Conservation (phyloP, 306 rosid genomes). For the Herpetospermum pedunculosum region DNA sequence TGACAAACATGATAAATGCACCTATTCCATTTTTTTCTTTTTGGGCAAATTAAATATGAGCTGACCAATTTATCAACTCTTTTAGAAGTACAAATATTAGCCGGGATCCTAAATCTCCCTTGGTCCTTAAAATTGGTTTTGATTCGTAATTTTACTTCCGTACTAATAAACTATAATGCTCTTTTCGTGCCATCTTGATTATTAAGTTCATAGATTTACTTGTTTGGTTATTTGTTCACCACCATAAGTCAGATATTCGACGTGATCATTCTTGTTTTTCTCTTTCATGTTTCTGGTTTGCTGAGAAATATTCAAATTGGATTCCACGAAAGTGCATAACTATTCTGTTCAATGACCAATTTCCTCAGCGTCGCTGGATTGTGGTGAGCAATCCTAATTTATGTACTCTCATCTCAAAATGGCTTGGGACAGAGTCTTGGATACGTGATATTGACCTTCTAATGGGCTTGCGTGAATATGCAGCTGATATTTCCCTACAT, state of each 20-base stretch:
- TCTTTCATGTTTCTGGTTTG: neutral
- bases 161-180: neutral
- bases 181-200: neutral
- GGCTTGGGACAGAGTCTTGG: constrained; percentile 80
- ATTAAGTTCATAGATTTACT: neutral
- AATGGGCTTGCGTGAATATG: constrained; percentile 39
- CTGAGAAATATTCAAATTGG: neutral
- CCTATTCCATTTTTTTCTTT: neutral
- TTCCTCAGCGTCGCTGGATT: constrained; percentile 71
- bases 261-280: neutral
- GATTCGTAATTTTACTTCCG: neutral
- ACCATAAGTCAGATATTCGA: neutral
- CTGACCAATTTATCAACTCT: neutral
- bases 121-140: neutral
- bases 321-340: neutral
- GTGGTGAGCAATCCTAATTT: constrained; percentile 69
- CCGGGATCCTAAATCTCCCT: neutral
- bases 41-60: neutral
- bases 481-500: constrained; percentile 34
- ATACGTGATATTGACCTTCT: constrained; percentile 56
- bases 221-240: neutral
- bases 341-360: neutral
- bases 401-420: constrained; percentile 49
- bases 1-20: neutral
- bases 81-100: neutral